Base-by-base conservation (phyloP, 108 stramenopile genomes). In the Cyclotella baltica region DNA sequence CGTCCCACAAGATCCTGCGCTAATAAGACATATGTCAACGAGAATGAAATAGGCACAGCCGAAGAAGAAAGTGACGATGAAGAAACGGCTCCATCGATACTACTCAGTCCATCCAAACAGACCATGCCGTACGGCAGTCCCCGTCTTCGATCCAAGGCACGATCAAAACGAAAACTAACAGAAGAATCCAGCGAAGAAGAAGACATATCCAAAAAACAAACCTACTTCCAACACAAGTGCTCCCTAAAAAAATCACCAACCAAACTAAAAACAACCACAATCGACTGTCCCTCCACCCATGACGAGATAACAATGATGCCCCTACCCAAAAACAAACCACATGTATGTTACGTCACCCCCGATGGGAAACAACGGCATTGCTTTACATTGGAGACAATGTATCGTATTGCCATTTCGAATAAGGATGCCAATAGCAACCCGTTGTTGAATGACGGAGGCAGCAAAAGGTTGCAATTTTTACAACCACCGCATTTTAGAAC, bases 401-500 rank as follows among this genome's bases (percentile, higher is more conserved):
- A 88, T 35, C 75, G 86, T 20, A 89, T 91, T 56, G 93, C 93
- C 3, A 74, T 90, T 3, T 80, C 83, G 5, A 63, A 29, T 37
- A 80, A 30, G 47, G 51, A 13, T 36, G 63, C 58, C 2, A 86
- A 81, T 51, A 20, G 57, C 20, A 76, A 73, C 6, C 19, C 20
- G 20, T 19, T 4, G n/a, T 27, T 61, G 22, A 43, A 46, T 28
- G 2, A 55, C 5, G n/a, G 23, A 43, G n/a, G n/a, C n/a, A n/a
- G n/a, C n/a, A n/a, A n/a, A n/a, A 23, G 65, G 20, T 69, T 85
- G 47, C 86, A 76, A 11, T 94, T 92, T 64, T 61, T 90, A 34
- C 93, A 95, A 63, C 93, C 93, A 10, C 93, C 93, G 35, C 90
- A 92, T 77, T 95, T 95, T 71, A 88, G 92, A 19, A 77, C 90